Evolutionary conservation across 2,329 filamentous ascomycete genomes (phyloP).

Genomic region (Plenodomus biglobosus): DNA sequence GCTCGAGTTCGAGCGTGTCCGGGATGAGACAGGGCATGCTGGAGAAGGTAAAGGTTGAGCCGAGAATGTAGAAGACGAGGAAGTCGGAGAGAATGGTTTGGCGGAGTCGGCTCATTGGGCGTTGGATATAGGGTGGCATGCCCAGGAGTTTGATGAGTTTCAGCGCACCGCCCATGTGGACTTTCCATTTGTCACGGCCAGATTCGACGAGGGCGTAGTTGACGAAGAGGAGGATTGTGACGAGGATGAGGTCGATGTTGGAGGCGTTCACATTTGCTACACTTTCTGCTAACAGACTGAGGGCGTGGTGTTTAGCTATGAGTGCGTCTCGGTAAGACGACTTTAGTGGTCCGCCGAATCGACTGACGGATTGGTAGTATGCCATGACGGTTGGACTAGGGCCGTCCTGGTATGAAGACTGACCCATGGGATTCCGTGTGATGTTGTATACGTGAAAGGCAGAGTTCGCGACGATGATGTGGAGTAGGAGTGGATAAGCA

Average conservation of each 20-base stretch:
- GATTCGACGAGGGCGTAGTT: conserved; percentile 55
- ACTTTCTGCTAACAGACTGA: conserved; percentile 46
- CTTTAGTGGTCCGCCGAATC: conserved; percentile 41
- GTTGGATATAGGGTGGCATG: conserved; percentile 28
- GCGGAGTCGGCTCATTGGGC: conserved; percentile 37
- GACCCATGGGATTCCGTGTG: conserved; percentile 37
- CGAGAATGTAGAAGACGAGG: conserved; percentile 41
- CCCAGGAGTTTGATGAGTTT: conserved; percentile 48
- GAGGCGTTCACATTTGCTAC: conserved; percentile 30
- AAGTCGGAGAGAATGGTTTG: conserved; percentile 41
- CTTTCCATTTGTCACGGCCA: conserved; percentile 54
- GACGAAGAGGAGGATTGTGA: conserved; percentile 53
- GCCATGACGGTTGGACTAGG: conserved; percentile 38
- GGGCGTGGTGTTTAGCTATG: conserved; percentile 52
- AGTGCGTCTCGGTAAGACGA: conserved; percentile 43
- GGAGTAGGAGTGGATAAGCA: conserved; percentile 49
- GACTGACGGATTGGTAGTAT: conserved; percentile 42
- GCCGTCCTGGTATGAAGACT: conserved; percentile 36
- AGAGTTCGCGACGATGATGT: conserved; percentile 52
- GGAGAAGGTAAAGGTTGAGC: conserved; percentile 37
- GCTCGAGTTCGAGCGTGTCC: conserved; percentile 34
- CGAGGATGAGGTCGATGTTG: conserved; percentile 48
- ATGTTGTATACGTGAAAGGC: conserved; percentile 52
- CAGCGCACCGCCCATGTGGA: conserved; percentile 55
- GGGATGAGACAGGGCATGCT: conserved; percentile 32